A percentile compares a stretch with the other conserved stretches of the same genome.
Evolutionary conservation across 2,329 filamentous ascomycete genomes (phyloP).

Genomic region (Cladosporium colombiae): DNA sequence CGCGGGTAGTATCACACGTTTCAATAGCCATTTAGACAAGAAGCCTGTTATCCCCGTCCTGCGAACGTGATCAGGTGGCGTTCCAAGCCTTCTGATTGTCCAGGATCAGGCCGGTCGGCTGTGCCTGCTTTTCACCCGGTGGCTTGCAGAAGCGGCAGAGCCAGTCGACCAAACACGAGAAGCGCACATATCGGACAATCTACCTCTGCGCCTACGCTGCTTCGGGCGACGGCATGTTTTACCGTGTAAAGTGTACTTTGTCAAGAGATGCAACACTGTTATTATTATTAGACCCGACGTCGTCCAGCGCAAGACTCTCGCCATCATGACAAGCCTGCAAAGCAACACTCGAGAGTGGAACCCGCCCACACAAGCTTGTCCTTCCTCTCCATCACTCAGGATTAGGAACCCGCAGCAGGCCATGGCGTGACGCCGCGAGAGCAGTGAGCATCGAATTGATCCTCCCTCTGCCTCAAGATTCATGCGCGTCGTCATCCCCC

Average conservation of each 20-base stretch:
- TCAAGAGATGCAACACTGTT: background rate
- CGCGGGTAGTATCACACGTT: background rate
- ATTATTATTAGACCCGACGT: background rate
- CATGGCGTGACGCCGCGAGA: background rate
- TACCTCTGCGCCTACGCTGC: background rate
- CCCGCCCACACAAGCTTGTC: constrained; percentile 1
- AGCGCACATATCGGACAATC: background rate
- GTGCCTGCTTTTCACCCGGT: constrained; percentile 6
- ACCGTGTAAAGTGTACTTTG: background rate
- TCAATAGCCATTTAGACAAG: background rate
- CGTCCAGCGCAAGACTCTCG: background rate
- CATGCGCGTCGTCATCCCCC: constrained; percentile 13
- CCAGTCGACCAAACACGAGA: constrained; percentile 3
- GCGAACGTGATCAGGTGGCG: constrained; percentile 1
- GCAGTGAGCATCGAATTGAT: background rate
- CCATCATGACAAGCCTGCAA: constrained; percentile 6
- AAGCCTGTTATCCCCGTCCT: background rate
- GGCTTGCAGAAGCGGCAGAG: constrained; percentile 4
- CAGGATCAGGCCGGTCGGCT: constrained; percentile 9
- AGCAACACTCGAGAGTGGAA: background rate
- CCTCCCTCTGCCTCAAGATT: background rate
- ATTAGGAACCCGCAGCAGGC: background rate
- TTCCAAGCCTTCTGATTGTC: background rate
- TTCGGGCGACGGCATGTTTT: background rate
- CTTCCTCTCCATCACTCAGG: background rate